Evolutionary conservation across 345 rosid species (phyloP).

Genomic region (Linum tenue): DNA sequence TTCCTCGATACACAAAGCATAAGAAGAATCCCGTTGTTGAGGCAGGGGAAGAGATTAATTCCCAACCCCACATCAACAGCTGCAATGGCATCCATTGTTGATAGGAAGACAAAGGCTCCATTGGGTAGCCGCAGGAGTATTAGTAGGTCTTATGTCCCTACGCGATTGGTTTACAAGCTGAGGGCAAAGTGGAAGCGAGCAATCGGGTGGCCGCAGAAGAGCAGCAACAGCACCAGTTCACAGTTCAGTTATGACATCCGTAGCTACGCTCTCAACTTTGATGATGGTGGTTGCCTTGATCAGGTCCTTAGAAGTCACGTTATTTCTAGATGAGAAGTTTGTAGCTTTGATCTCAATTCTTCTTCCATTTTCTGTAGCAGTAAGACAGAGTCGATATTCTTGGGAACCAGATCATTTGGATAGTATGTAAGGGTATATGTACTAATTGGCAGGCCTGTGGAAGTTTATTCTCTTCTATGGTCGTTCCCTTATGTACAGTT

Average conservation of each 20-base stretch:
- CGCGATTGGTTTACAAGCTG: slow-evolving; percentile 19
- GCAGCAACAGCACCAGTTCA: slow-evolving; percentile 1
- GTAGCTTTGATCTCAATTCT: too few species aligned
- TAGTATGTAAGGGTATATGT: too few species aligned
- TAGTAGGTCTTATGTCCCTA: slow-evolving; percentile 9
- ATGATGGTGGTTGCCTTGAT: slow-evolving; percentile 18
- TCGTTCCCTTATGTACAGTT: too few species aligned
- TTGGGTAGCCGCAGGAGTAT: not conserved
- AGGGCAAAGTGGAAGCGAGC: slow-evolving; percentile 19
- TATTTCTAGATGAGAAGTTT: too few species aligned
- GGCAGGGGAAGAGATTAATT: slow-evolving; percentile 16
- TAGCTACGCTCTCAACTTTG: slow-evolving; percentile 28
- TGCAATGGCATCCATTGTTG: slow-evolving; percentile 12
- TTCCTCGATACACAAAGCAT: slow-evolving; percentile 1
- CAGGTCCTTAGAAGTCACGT: too few species aligned
- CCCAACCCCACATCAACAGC: slow-evolving; percentile 6
- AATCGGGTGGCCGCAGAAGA: slow-evolving; percentile 11
- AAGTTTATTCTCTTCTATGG: too few species aligned
- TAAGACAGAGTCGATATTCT: too few species aligned
- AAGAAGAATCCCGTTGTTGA: slow-evolving; percentile 19
- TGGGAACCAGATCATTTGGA: too few species aligned
- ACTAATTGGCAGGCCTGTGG: too few species aligned
- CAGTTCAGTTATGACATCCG: slow-evolving; percentile 26
- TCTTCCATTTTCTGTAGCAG: too few species aligned
- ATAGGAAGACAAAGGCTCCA: slow-evolving; percentile 5